Percentiles rank a stretch among this genome's conserved stretches.
phyloP scores from a whole-genome alignment of 1,284 basidiomycete genomes.

The Sporisorium iseilematis-ciliati region DNA sequence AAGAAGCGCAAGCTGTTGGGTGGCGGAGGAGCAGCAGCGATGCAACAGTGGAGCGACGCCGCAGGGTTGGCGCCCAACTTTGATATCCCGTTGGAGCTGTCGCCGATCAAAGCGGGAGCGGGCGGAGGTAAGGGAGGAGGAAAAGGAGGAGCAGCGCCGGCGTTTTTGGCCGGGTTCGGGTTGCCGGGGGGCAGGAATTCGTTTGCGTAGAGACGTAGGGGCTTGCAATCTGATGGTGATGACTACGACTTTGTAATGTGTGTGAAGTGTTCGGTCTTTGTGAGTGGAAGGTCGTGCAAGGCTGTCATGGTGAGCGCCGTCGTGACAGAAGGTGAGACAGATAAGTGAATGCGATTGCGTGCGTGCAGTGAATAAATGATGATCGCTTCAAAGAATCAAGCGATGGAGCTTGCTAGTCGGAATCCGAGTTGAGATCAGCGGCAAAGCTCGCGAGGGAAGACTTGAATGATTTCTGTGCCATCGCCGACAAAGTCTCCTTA shows the following conservation, averaged over 20 bases:
- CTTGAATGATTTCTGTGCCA: constrained; percentile 32
- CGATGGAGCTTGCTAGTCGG: no score
- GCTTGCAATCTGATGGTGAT: no score
- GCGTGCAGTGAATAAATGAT: not conserved
- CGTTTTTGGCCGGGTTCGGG: constrained; percentile 32
- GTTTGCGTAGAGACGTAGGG: constrained; percentile 22
- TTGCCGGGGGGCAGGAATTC: constrained; percentile 22
- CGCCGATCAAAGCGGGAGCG: constrained; percentile 35
- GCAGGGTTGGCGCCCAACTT: constrained; percentile 44
- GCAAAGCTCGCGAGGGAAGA: constrained; percentile 49
- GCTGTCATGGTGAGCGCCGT: no score
- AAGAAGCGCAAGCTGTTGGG: constrained; percentile 49
- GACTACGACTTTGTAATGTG: no score
- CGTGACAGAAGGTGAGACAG: not conserved
- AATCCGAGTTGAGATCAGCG: constrained; percentile 49
- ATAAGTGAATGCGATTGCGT: not conserved
- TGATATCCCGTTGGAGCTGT: constrained; percentile 44
- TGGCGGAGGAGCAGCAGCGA: constrained; percentile 10
- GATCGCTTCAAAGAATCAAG: no score
- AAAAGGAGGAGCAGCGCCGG: constrained; percentile 7
- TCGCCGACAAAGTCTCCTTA: no score
- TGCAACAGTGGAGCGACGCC: constrained; percentile 40
- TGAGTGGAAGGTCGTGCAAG: no score
- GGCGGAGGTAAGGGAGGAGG: not conserved
- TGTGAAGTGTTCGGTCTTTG: no score